Conservation (phyloP, 805 yeast genomes). For the Nakazawaea siamensis region DNA sequence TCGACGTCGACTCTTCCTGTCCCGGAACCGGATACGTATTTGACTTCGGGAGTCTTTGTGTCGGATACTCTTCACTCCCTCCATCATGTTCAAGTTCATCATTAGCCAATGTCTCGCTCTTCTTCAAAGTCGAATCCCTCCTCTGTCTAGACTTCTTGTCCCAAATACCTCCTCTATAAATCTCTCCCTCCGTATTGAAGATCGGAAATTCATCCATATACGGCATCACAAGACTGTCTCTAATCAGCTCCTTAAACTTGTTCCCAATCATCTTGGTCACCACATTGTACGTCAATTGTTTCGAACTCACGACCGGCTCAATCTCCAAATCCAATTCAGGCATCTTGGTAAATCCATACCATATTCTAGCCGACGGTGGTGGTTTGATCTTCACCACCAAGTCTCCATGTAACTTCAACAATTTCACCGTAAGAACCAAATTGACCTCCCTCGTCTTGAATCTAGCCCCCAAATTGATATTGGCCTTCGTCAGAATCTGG, state of each 20-base stretch:
- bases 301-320: conserved; percentile 87
- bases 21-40: background rate
- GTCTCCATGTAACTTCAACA: conserved; percentile 68
- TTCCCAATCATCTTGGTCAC: conserved; percentile 75
- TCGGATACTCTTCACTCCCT: background rate
- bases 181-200: conserved; percentile 53
- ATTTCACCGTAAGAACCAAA: conserved; percentile 58
- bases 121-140: too few relatives aligned
- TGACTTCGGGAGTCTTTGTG: conserved; percentile 1
- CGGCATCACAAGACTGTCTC: conserved; percentile 76
- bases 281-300: conserved; percentile 69
- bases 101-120: conserved; percentile 2
- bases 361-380: conserved; percentile 83
- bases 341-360: conserved; percentile 82
- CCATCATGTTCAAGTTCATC: conserved; percentile 4
- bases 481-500: conserved; percentile 74
- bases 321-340: conserved; percentile 70
- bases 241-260: conserved; percentile 69
- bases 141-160: too few relatives aligned
- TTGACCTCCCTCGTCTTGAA: conserved; percentile 70
- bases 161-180: conserved; percentile 94
- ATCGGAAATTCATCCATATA: conserved; percentile 83
- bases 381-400: conserved; percentile 65
- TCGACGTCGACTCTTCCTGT: too few relatives aligned
- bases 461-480: conserved; percentile 65